Evolutionary conservation across 2,329 filamentous ascomycete genomes (phyloP).

Genomic region (Aspergillus neotritici): DNA sequence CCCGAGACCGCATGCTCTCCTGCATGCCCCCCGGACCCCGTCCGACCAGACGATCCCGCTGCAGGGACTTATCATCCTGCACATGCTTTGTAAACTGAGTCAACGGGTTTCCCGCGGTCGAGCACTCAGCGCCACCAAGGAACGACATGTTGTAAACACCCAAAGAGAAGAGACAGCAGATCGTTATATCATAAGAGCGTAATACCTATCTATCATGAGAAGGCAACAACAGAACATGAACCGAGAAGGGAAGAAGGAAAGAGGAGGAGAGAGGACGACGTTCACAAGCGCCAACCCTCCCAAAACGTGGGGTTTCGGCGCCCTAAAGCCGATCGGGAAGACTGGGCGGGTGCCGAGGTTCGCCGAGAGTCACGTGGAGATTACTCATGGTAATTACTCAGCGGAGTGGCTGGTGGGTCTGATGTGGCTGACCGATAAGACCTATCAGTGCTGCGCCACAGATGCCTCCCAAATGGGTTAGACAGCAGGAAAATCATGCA

Average conservation of each 20-base stretch:
- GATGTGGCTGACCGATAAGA: too few relatives aligned
- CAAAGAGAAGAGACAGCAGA: not conserved
- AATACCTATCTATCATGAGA: conserved; percentile 1
- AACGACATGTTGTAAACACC: conserved; percentile 72
- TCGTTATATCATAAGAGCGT: not conserved
- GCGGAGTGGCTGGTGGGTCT: conserved; percentile 8
- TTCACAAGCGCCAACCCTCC: conserved; percentile 7
- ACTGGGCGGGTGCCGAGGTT: conserved; percentile 17
- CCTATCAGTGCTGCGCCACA: conserved; percentile 10
- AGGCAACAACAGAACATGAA: not conserved
- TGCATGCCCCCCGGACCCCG: conserved; percentile 64
- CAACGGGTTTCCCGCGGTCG: conserved; percentile 88
- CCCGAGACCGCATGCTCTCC: conserved; percentile 70
- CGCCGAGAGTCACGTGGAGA: conserved; percentile 17
- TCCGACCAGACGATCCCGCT: conserved; percentile 81
- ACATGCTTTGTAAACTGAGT: conserved; percentile 97
- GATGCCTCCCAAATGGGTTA: conserved; percentile 2
- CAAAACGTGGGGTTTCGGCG: conserved; percentile 22
- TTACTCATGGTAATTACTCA: not conserved
- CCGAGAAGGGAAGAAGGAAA: conserved; percentile 3
- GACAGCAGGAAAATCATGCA: conserved; percentile 12
- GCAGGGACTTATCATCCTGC: conserved; percentile 90
- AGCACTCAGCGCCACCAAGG: conserved; percentile 92
- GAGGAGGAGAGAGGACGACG: conserved; percentile 2
- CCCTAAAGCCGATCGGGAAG: conserved; percentile 16